These are phyloP conservation scores for Scedosporium minutisporum DNA, from an alignment of 2,329 filamentous ascomycete species.

Conservation along the genomic window DNA sequence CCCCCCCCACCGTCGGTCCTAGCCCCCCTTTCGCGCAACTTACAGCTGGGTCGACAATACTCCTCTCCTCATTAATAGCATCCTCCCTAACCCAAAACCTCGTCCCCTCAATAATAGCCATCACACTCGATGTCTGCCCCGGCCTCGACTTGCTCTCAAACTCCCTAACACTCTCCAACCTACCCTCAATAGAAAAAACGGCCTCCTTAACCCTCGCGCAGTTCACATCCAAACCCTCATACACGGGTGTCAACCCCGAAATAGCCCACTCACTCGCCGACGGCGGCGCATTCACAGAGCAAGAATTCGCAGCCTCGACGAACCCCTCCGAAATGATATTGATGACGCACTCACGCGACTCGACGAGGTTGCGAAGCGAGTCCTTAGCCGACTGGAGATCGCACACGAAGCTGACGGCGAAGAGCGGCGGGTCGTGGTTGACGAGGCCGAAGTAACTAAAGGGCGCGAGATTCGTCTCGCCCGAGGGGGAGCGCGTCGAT, in stretches of 20 bases:
- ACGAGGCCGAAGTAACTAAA: constrained; percentile 82
- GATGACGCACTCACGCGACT: constrained; percentile 67
- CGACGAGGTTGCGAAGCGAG: constrained; percentile 62
- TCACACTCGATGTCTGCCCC: constrained; percentile 63
- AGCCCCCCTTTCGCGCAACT: constrained; percentile 15
- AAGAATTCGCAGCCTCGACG: constrained; percentile 79
- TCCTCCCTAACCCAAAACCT: constrained; percentile 87
- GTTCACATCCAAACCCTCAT: constrained; percentile 54
- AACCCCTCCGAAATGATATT: constrained; percentile 83
- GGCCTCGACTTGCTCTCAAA: constrained; percentile 64
- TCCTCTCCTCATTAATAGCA: constrained; percentile 69
- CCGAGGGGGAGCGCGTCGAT: constrained; percentile 48
- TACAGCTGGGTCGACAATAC: constrained; percentile 61
- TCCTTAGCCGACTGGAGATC: constrained; percentile 57
- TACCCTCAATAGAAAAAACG: constrained; percentile 73
- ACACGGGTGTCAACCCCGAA: constrained; percentile 62
- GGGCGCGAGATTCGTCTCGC: constrained; percentile 66
- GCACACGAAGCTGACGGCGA: constrained; percentile 49
- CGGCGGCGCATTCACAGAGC: constrained; percentile 66
- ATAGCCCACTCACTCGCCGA: constrained; percentile 72
- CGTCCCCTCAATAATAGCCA: constrained; percentile 74
- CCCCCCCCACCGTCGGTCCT: not conserved
- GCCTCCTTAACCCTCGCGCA: constrained; percentile 71
- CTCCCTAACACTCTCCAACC: constrained; percentile 63
- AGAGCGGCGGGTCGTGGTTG: constrained; percentile 78